A percentile compares a stretch with the other conserved stretches of the same genome.
Conservation (phyloP, 139 green algal species). For the Chlorella sp. region DNA sequence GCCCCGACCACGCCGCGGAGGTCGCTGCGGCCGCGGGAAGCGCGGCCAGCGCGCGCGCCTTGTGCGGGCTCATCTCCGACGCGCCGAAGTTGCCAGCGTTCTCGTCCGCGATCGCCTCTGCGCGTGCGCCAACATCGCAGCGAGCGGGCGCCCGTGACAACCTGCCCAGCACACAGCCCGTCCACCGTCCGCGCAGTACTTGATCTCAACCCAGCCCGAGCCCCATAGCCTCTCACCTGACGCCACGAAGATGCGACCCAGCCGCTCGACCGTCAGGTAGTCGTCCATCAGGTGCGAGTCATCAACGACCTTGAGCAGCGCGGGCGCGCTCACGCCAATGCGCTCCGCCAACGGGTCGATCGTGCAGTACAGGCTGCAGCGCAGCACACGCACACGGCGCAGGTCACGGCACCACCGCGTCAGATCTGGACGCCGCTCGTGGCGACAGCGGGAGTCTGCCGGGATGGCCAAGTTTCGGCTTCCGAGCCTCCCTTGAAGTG, state of each 20-base stretch:
- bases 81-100: not conserved
- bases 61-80: not conserved
- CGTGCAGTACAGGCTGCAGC: constrained; percentile 29
- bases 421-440: too few relatives aligned
- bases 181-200: too few relatives aligned
- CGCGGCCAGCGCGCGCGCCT: not conserved
- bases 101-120: not conserved
- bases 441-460: too few relatives aligned
- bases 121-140: not conserved
- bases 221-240: too few relatives aligned
- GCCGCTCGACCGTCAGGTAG: constrained; percentile 17
- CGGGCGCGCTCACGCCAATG: constrained; percentile 21
- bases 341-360: constrained; percentile 30
- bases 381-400: not conserved
- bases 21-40: not conserved
- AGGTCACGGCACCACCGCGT: too few relatives aligned
- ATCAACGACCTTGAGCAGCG: constrained; percentile 15
- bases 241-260: constrained; percentile 18
- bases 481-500: too few relatives aligned
- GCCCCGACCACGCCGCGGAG: constrained; percentile 5
- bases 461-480: too few relatives aligned
- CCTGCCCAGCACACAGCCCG: too few relatives aligned
- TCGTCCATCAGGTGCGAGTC: constrained; percentile 20
- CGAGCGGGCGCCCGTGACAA: not conserved
- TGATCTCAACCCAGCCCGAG: too few relatives aligned